Conservation (phyloP, 345 rosid species). For the Jatropha curcas region DNA sequence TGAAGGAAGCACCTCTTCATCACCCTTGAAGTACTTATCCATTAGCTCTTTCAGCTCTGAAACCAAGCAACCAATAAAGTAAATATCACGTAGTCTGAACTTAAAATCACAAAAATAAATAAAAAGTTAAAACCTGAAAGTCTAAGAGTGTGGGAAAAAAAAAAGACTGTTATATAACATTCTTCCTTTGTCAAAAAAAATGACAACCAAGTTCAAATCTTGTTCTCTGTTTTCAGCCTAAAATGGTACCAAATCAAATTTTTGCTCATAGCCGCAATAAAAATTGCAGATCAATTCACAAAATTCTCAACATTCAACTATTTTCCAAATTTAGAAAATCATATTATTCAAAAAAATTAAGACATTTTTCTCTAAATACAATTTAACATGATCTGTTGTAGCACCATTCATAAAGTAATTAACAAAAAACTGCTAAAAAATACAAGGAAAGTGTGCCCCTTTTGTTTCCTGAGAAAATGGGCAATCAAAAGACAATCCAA, state of each 20-base stretch:
- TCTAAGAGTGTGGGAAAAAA: no score
- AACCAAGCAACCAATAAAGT: constrained; percentile 16
- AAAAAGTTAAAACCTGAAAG: no score
- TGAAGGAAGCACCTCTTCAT: constrained; percentile 69
- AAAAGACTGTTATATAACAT: no score
- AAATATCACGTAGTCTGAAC: not conserved
- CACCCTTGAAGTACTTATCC: constrained; percentile 72
- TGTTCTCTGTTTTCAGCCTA: not conserved
- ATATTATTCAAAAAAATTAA: no score
- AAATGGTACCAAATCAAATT: not conserved
- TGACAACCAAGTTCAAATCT: not conserved
- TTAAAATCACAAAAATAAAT: no score
- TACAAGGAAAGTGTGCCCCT: not conserved
- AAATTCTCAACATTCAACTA: not conserved
- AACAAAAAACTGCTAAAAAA: not conserved
- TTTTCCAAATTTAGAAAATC: not conserved
- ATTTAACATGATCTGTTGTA: not conserved
- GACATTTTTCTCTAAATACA: not conserved
- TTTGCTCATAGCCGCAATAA: not conserved
- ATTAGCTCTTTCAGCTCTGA: constrained; percentile 64
- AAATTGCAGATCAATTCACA: not conserved
- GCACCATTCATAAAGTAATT: not conserved
- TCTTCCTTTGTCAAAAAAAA: no score
- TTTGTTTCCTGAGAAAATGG: not conserved
- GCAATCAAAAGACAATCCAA: not conserved